Evolutionary conservation across 805 yeast species (phyloP), one percentile per base, ranked within the genome.

Genomic region (Sugiyamaella chiloensis): DNA sequence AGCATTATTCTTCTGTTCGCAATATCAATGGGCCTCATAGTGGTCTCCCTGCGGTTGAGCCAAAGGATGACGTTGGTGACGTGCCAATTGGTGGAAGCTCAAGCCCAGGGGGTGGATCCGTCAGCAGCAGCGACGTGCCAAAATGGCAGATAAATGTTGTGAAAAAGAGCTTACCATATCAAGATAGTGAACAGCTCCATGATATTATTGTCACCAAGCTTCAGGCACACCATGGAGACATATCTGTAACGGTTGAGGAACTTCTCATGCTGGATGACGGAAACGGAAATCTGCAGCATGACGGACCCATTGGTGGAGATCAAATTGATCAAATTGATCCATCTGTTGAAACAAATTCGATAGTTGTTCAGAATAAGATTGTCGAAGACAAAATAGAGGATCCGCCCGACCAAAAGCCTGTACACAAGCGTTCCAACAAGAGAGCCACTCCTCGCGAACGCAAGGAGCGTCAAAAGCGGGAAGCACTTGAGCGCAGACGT

Each of bases 1-100:
- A 70, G 48, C 74, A 70, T 53, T 70, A 70, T 46, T 67, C 73
- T 9, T 66, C 71, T 9, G 69, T 69, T 3, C 56, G 74, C 21
- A 63, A 66, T 42, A 45, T 59, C n/a, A 56, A 53, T 12, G 72
- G 72, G 1, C 72, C 74, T 2, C 67, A 63, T 39, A 40, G 50
- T 4, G 73, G 73, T 4, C 14, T 51, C n/a, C 55, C 59, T 14
- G 21, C 42, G 23, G 57, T 55, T 1, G 32, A 37, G 23, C 53
- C 56, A 12, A 8, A 21, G 31, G 32, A 26, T 21, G n/a, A n/a
- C n/a, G n/a, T n/a, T n/a, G n/a, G n/a, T n/a, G n/a, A n/a, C n/a
- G n/a, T n/a, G n/a, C n/a, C n/a, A n/a, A n/a, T n/a, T n/a, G 14
- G 26, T n/a, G 30, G 36, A 19, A 34, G 24, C 36, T 16, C 30